Evolutionary conservation across 345 rosid species (phyloP), one percentile per base, ranked within the genome.

Genomic region (Murraya paniculata): DNA sequence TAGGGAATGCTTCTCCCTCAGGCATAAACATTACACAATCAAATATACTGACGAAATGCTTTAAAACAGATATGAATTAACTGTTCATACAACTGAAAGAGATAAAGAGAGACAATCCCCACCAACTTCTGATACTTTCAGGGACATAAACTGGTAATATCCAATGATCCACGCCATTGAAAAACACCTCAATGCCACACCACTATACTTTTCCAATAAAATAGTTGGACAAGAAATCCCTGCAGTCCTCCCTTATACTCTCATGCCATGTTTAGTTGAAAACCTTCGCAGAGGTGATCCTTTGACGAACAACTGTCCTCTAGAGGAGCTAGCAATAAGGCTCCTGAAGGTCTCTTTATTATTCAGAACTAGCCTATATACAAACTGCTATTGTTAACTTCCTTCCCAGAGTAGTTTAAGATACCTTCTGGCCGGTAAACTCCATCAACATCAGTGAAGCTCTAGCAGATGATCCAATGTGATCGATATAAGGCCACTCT

Each of bases 381-480:
- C 28, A 28, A 22, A 33, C 62, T 5, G 36, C 68, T 39, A 25
- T 27, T 10, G 70, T 45, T 45, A 74, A 30, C 18, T 45, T 60
- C 53, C 58, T 61, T 60, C 6, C 30, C 2, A 48, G 36, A 75
- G 38, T n/a, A 0, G 24, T 21, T 21, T 1, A 3, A 62, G n/a
- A 19, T 50, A 64, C 14, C 62, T n/a, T 9, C 71, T 14, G 35
- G 68, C 28, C 9, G 9, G 10, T 61, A 64, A 21, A 64, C 71
- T 75, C 30, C 62, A 6, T 30, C 7, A 9, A 31, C 36, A 64
- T 6, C 56, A 24, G 25, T 7, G 1, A 19, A 16, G 31, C 31
- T 76, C 65, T 24, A 55, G 55, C 72, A 76, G 65, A 24, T 31
- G 65, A 72, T 72, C 65, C 53, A 56, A 16, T 53, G 64, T 5